A percentile compares a stretch with the other conserved stretches of the same genome.
phyloP scores from a whole-genome alignment of 345 rosid genomes.

The Arabis hirsuta region DNA sequence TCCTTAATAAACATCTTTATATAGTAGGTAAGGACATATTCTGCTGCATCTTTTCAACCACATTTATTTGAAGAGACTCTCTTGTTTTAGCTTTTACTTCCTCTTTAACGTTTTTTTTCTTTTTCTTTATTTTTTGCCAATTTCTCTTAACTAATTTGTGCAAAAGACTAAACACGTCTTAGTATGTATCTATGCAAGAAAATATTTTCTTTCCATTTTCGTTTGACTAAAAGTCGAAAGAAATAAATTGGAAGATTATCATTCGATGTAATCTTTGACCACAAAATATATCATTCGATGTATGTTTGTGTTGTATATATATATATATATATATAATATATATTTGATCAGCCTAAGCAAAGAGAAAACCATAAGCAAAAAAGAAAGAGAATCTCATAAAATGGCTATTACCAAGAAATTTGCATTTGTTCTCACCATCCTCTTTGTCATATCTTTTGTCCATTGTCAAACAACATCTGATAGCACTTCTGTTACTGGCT shows the following conservation, averaged over 20 bases:
- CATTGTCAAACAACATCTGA: slow-evolving; percentile 8
- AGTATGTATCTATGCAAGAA: no score
- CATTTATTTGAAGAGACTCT: no score
- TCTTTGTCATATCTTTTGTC: slow-evolving; percentile 1
- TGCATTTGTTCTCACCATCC: neutral
- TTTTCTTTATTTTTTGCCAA: no score
- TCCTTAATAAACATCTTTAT: no score
- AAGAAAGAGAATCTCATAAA: neutral
- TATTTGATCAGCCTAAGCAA: neutral
- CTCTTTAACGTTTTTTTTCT: no score
- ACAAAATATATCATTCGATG: no score
- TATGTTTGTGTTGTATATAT: neutral
- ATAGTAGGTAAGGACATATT: no score
- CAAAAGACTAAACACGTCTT: no score
- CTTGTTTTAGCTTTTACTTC: no score
- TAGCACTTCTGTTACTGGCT: slow-evolving; percentile 12
- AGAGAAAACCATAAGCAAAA: neutral
- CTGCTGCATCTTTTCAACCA: no score
- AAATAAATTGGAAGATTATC: neutral
- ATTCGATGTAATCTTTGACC: no score
- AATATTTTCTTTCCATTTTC: neutral
- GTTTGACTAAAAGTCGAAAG: neutral
- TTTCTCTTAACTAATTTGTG: no score
- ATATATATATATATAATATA: neutral
- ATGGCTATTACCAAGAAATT: slow-evolving; percentile 9